Evolutionary conservation across 1,284 basidiomycete genomes (phyloP).

Genomic region (Pseudozyma hubeiensis): DNA sequence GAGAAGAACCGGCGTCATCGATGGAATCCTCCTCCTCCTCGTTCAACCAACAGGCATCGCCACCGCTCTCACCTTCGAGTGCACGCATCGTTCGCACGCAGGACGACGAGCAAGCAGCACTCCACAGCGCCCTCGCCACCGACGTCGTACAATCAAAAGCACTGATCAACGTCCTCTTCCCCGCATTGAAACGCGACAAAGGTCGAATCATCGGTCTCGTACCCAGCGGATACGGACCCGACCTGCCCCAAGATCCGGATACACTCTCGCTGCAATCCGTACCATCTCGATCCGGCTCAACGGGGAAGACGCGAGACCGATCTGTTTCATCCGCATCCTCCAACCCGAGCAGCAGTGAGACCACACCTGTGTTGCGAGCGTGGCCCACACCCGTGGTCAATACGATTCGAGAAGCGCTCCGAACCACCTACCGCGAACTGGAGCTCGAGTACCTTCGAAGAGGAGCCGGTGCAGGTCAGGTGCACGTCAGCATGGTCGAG

Average conservation of each 20-base stretch:
- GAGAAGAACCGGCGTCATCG: constrained; percentile 24
- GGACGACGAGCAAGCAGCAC: constrained; percentile 42
- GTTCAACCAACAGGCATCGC: constrained; percentile 28
- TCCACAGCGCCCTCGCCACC: constrained; percentile 42
- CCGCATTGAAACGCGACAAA: constrained; percentile 42
- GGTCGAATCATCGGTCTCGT: constrained; percentile 47
- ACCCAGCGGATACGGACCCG: constrained; percentile 36
- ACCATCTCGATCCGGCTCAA: constrained; percentile 6
- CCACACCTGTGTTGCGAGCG: constrained; percentile 12
- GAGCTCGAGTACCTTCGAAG: constrained; percentile 26
- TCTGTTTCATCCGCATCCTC: constrained; percentile 16
- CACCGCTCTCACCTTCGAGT: constrained; percentile 45
- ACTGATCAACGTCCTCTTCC: constrained; percentile 50
- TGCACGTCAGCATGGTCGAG: constrained; percentile 38
- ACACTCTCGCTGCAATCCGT: constrained; percentile 35
- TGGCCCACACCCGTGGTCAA: constrained; percentile 38
- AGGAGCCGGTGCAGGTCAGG: constrained; percentile 12
- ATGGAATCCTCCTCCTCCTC: constrained; percentile 31
- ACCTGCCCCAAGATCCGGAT: constrained; percentile 42
- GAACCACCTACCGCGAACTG: constrained; percentile 33
- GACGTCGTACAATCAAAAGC: constrained; percentile 48
- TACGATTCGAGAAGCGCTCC: constrained; percentile 29
- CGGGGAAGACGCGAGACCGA: constrained; percentile 31
- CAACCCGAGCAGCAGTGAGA: not conserved
- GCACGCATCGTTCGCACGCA: constrained; percentile 16